Evolutionary conservation across 148 eudicot genomes (phyloP).

Genomic region (Arbutus unedo): DNA sequence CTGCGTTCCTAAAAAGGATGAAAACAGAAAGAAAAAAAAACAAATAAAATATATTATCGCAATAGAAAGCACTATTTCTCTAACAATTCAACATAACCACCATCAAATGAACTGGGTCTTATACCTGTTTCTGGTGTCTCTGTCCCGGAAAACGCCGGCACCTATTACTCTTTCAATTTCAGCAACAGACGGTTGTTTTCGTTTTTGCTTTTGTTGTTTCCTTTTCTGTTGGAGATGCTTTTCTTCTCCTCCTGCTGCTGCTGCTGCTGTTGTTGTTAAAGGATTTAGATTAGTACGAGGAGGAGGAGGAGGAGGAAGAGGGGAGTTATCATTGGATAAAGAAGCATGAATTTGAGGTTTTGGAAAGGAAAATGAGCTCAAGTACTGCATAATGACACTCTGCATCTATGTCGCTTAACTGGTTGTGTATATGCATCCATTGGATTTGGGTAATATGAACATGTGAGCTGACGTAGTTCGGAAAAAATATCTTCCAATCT

Average conservation of each 20-base stretch:
- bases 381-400: slow-evolving; percentile 21
- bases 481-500: not conserved
- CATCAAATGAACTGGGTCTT: not conserved
- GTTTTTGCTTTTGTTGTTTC: slow-evolving; percentile 17
- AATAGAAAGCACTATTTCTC: not conserved
- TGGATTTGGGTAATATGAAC: not conserved
- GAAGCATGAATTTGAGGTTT: slow-evolving; percentile 27
- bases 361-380: slow-evolving; percentile 13
- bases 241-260: slow-evolving; percentile 3
- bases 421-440: not conserved
- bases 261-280: not conserved
- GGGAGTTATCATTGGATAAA: slow-evolving; percentile 25
- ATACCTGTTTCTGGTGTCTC: slow-evolving; percentile 45
- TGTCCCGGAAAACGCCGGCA: slow-evolving; percentile 66
- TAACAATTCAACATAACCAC: not conserved
- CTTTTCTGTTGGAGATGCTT: not conserved
- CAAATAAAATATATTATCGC: not conserved
- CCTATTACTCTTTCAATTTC: slow-evolving; percentile 78
- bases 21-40: not conserved
- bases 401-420: not conserved
- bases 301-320: slow-evolving; percentile 17
- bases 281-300: slow-evolving; percentile 12
- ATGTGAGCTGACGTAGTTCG: not conserved
- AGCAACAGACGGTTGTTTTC: slow-evolving; percentile 45
- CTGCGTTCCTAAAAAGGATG: not conserved